Evolutionary conservation across 768 basidiomycete genomes (phyloP), one percentile per base, ranked within the genome.

Genomic region (Amanita polypyramis): DNA sequence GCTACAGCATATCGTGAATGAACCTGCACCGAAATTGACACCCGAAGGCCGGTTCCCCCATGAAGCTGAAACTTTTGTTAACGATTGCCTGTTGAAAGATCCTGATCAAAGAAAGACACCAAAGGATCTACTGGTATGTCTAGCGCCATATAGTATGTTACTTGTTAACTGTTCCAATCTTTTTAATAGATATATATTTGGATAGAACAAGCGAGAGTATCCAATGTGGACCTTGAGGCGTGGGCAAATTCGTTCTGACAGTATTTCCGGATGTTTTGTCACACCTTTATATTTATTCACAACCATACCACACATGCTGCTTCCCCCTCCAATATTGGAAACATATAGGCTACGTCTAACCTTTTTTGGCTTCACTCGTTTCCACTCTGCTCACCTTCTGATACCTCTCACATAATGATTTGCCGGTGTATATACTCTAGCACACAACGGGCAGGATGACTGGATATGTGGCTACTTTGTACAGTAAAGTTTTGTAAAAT

Each of bases 1-100:
- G 45, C 68, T 99, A 52, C 96, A 98, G 61, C 92, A 97, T 62
- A 98, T 99, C 57, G 96, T 99, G 45, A 97, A 98, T 60, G 96
- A 98, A 67, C 92, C 95, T 50, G 95, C 96, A 21, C 96, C 96
- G 35, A 73, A 78, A 59, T 65, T 99, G 54, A 82, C 82, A 9
- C 79, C 81, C 1, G 81, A 85, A 50, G 83, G 82, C 30, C 74
- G 72, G 36, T 77, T 70, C 72, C 84, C 87, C 2, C 63, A 64
- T 45, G 77, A 83, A 60, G 85, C 88, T 19, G 87, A 90, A 56
- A 70, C 70, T 43, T 98, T 99, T 54, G 80, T 98, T 38, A 86
- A 96, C 61, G 81, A 79, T 40, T 98, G 93, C 67, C 63, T 98
- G 65, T 56, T 83, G 62, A 99, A 99, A 68, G 90, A 97, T 60